phyloP scores from a whole-genome alignment of 768 basidiomycete genomes.

The Lentinula lateritia region DNA sequence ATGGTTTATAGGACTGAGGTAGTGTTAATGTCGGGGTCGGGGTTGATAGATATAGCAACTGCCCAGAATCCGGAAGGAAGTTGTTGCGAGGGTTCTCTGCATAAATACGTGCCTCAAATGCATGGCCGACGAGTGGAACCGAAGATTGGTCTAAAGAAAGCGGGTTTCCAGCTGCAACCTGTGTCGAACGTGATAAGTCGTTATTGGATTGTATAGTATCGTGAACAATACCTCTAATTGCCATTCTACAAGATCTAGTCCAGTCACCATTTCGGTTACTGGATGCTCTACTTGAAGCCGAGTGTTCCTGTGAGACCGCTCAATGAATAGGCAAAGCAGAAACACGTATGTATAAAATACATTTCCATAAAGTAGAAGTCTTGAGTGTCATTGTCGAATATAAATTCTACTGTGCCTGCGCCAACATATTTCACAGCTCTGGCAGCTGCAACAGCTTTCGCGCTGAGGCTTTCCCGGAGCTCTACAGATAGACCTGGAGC shows the following conservation, averaged over 20 bases:
- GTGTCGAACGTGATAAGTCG: neutral
- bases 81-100: conserved; percentile 92
- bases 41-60: conserved; percentile 73
- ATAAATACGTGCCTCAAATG: conserved; percentile 93
- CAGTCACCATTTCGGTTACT: conserved; percentile 93
- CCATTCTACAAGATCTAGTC: conserved; percentile 93
- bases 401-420: conserved; percentile 94
- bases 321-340: neutral
- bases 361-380: conserved; percentile 97
- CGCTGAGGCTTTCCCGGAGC: conserved; percentile 73
- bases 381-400: conserved; percentile 86
- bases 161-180: conserved; percentile 87
- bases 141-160: conserved; percentile 72
- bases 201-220: neutral
- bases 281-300: conserved; percentile 87
- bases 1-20: conserved; percentile 38
- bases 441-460: conserved; percentile 90
- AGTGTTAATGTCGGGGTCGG: conserved; percentile 70
- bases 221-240: conserved; percentile 63
- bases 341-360: conserved; percentile 24
- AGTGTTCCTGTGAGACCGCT: conserved; percentile 58
- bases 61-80: conserved; percentile 89
- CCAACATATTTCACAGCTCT: conserved; percentile 88
- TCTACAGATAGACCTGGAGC: conserved; percentile 82
- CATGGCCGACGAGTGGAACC: conserved; percentile 86